Percentiles rank a stretch among this genome's conserved stretches.
These are phyloP conservation scores for Naegleria gruberi DNA, from an alignment of 208 protist genomes.

Conservation along the genomic window DNA sequence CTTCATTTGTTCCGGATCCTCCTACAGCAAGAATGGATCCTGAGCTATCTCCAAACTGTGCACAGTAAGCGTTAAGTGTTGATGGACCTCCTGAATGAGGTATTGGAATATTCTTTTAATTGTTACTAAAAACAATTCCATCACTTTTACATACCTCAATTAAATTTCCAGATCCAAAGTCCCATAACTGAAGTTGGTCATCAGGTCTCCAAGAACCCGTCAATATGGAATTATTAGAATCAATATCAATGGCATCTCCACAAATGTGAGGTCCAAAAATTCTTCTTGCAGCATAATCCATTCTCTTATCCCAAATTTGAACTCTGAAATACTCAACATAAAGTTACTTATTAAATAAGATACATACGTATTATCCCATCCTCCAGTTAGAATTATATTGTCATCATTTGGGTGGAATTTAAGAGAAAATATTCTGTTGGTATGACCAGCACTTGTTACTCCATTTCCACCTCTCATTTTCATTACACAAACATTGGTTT, in stretches of 20 bases:
- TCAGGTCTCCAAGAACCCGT: conserved; percentile 24
- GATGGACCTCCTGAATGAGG: not conserved
- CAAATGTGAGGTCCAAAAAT: conserved; percentile 35
- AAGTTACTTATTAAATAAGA: not conserved
- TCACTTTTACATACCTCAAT: not conserved
- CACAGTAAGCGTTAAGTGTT: not conserved
- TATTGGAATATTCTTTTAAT: not conserved
- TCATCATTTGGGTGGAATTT: conserved; percentile 22
- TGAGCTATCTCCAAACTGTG: not conserved
- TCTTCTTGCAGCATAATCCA: conserved; percentile 19
- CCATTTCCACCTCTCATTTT: conserved; percentile 12
- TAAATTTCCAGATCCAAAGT: conserved; percentile 20
- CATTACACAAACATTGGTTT: not conserved
- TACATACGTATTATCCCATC: conserved; percentile 30
- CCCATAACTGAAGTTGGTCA: conserved; percentile 30
- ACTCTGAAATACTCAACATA: not conserved
- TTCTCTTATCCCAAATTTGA: conserved; percentile 28
- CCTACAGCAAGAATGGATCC: not conserved
- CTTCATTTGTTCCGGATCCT: not conserved
- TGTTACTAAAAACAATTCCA: no score
- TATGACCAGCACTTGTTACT: conserved; percentile 3
- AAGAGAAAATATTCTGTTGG: conserved; percentile 29
- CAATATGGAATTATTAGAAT: not conserved
- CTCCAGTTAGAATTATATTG: conserved; percentile 27
- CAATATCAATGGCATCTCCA: conserved; percentile 26